Base-by-base conservation (phyloP, 495 filamentous ascomycete genomes). In the Annulohypoxylon maeteangense region DNA sequence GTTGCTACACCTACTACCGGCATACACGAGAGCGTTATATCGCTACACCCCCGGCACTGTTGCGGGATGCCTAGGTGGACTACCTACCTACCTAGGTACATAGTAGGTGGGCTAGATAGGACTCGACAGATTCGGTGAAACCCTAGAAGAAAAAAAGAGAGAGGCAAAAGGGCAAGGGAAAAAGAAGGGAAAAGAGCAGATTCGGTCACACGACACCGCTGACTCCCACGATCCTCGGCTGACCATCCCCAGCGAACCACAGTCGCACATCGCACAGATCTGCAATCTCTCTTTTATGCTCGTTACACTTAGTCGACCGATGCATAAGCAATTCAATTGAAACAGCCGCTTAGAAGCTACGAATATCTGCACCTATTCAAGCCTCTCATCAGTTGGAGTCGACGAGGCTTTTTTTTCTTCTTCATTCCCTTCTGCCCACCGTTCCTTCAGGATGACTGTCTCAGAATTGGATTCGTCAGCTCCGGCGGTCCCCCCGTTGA, bases 141-240 rank as follows among this genome's bases (percentile, higher is more conserved):
- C 61, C 61, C 58, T 64, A 55, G 38, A 27, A 25, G 7, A 14
- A 56, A 48, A 68, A 45, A 62, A 58, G n/a, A n/a, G 23, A 57
- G 14, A 34, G 20, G 50, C 20, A 32, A 29, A 54, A 55, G 51
- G n/a, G 31, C 29, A 0, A 55, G 29, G 31, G 8, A 51, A 25
- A 51, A 51, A 14, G 34, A 0, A 55, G 29, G 31, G 8, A 51
- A 25, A 51, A 51, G 25, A 44, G 20, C 34, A 31, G 16, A 66
- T 63, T 63, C 20, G 61, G 70, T 73, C 70, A 73, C 70, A 73
- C 70, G 70, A 73, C 70, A 68, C 47, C n/a, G 56, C 31, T 61
- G 38, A 34, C 60, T 62, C 70, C 70, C 38, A 72, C 65, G 47
- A 65, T 62, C 48, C 70, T 68, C 70, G 70, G 61, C 70, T 68